These are phyloP conservation scores for Arachis hypogaea DNA, from an alignment of 306 rosid species.

Conservation along the genomic window DNA sequence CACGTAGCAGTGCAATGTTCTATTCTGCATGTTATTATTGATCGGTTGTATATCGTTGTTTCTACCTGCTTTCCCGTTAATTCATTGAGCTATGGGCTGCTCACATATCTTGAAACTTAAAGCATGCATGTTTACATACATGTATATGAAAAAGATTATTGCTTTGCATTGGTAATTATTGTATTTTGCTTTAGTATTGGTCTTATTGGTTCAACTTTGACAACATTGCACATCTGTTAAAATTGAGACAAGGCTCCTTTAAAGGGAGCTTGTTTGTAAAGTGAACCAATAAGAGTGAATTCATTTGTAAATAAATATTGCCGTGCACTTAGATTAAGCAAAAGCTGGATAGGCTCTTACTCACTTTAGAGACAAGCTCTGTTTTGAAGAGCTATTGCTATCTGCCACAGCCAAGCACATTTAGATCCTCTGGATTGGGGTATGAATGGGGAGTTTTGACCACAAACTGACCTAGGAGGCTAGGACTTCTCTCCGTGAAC, in stretches of 20 bases:
- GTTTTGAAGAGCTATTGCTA: neutral
- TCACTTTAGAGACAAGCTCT: neutral
- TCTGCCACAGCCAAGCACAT: neutral
- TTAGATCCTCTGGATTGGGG: neutral
- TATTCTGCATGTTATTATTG: conserved; percentile 15
- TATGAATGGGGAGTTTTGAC: neutral
- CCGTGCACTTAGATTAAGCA: neutral
- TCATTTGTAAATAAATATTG: neutral
- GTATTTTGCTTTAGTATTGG: conserved; percentile 14
- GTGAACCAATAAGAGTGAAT: neutral
- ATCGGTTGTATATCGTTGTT: conserved; percentile 27
- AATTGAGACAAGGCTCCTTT: neutral
- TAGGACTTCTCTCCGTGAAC: conserved; percentile 2
- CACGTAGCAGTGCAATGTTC: conserved; percentile 4
- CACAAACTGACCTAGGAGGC: neutral
- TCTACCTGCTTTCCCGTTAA: conserved; percentile 19
- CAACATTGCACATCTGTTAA: neutral
- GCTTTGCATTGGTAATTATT: neutral
- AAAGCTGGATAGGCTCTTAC: neutral
- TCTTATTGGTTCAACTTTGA: conserved; percentile 8
- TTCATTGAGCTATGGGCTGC: neutral
- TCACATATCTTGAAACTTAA: conserved; percentile 4
- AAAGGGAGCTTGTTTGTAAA: neutral
- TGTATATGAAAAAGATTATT: conserved; percentile 6
- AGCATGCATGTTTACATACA: conserved; percentile 6